Percentiles rank a stretch among this genome's conserved stretches.
phyloP scores from a whole-genome alignment of 2,329 filamentous ascomycete genomes.

The Fusarium acutatum region DNA sequence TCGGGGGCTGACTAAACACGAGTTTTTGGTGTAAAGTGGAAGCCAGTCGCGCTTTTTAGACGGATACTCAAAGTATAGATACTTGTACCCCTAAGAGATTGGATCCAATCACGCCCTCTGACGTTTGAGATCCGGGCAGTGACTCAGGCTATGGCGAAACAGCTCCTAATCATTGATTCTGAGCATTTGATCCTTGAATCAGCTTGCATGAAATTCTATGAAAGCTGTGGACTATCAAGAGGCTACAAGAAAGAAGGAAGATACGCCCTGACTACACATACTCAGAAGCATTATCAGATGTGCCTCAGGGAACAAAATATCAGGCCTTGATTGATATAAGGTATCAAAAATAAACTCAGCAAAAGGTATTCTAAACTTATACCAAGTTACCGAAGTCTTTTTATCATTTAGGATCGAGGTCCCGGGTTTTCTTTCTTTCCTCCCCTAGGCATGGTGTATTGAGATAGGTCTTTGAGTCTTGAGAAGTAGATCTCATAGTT shows the following conservation, averaged over 20 bases:
- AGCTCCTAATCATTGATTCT: constrained; percentile 30
- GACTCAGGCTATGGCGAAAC: constrained; percentile 35
- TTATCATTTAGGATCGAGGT: neutral
- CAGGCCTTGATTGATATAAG: neutral
- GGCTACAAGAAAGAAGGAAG: neutral
- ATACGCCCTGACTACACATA: neutral
- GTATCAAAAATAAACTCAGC: neutral
- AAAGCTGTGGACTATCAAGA: neutral
- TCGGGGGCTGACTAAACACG: constrained; percentile 40
- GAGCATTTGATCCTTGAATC: constrained; percentile 7
- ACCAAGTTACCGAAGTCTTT: neutral
- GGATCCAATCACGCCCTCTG: constrained; percentile 20
- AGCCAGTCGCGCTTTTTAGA: constrained; percentile 4
- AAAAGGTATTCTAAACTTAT: neutral
- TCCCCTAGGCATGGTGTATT: neutral
- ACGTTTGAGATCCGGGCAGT: constrained; percentile 31
- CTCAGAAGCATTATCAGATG: neutral
- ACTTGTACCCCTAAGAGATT: constrained; percentile 14
- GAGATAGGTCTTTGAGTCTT: neutral
- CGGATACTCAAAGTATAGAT: constrained; percentile 21
- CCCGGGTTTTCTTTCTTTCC: neutral
- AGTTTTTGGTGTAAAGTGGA: neutral
- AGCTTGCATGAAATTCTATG: constrained; percentile 12
- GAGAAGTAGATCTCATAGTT: neutral
- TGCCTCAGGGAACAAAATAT: neutral